phyloP scores from a whole-genome alignment of 768 basidiomycete species.

The Boletus eberwhitei region DNA sequence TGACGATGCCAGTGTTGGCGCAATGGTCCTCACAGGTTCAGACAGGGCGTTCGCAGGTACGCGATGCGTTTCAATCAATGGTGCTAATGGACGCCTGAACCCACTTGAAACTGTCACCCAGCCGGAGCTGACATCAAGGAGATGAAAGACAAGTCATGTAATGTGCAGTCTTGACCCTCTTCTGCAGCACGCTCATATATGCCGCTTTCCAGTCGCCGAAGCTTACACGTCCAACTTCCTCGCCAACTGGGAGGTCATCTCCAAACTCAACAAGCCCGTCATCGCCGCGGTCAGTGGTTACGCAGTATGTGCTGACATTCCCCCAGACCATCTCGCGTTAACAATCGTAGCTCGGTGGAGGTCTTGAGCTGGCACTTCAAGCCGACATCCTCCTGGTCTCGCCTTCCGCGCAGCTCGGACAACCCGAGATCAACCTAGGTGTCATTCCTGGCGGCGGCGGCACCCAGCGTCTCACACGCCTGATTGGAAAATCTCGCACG shows the following conservation, averaged over 20 bases:
- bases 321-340: background rate
- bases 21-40: conserved; percentile 89
- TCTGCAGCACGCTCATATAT: background rate
- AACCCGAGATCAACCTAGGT: conserved; percentile 95
- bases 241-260: conserved; percentile 75
- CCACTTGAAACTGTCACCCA: conserved; percentile 26
- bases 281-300: conserved; percentile 96
- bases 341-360: conserved; percentile 81
- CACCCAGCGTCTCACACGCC: conserved; percentile 81
- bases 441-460: conserved; percentile 95
- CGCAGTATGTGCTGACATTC: conserved; percentile 53
- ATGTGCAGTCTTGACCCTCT: conserved; percentile 20
- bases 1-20: conserved; percentile 66
- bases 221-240: conserved; percentile 86
- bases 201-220: conserved; percentile 58
- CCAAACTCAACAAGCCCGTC: conserved; percentile 81
- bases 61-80: conserved; percentile 18
- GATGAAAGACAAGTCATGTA: conserved; percentile 96
- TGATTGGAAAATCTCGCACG: conserved; percentile 87
- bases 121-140: conserved; percentile 99
- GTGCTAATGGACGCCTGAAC: background rate
- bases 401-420: conserved; percentile 88
- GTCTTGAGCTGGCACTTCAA: conserved; percentile 95
- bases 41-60: conserved; percentile 90
- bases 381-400: conserved; percentile 94